Base-by-base conservation (phyloP, 2,329 filamentous ascomycete species). In the Periglandula ipomoeae region DNA sequence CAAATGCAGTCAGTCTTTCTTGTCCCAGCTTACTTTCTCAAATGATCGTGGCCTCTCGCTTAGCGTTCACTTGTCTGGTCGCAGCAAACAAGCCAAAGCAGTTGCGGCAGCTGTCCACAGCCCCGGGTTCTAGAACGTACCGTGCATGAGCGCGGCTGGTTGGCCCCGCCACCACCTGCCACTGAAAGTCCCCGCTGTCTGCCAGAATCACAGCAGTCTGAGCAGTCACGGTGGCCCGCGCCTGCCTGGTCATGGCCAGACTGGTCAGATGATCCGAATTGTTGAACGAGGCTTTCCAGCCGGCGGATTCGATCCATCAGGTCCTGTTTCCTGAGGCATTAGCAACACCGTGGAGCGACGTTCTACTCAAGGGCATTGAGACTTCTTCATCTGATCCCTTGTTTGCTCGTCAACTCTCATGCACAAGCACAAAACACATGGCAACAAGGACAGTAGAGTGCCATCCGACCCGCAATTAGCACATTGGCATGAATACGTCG, bases 281-380 rank as follows among this genome's bases (percentile, higher is more conserved):
- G 35, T 20, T 49, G 32, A 20, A 53, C 44, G 22, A 53, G 46
- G 19, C 30, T 44, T 34, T 53, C 51, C 17, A 53, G 49, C 17
- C 46, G 23, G 7, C 38, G 46, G 24, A 53, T 49, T 9, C 51
- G 45, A 49, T 47, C 19, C 8, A 34, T 47, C 9, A 55, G 23
- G 19, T 55, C 50, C 35, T 50, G 24, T n/a, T 32, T 2, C 19
- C 9, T n/a, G n/a, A 11, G 37, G 8, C 13, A 27, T 48, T 30
- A 48, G 46, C 30, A 9, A 30, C 41, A 10, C n/a, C n/a, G n/a
- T n/a, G n/a, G n/a, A n/a, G n/a, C n/a, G n/a, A n/a, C n/a, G n/a
- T n/a, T n/a, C n/a, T n/a, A n/a, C n/a, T n/a, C n/a, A n/a, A n/a
- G n/a, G n/a, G n/a, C n/a, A n/a, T n/a, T n/a, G n/a, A n/a, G n/a